Conservation (phyloP, 2,329 filamentous ascomycete species). For the Mariannaea elegans region DNA sequence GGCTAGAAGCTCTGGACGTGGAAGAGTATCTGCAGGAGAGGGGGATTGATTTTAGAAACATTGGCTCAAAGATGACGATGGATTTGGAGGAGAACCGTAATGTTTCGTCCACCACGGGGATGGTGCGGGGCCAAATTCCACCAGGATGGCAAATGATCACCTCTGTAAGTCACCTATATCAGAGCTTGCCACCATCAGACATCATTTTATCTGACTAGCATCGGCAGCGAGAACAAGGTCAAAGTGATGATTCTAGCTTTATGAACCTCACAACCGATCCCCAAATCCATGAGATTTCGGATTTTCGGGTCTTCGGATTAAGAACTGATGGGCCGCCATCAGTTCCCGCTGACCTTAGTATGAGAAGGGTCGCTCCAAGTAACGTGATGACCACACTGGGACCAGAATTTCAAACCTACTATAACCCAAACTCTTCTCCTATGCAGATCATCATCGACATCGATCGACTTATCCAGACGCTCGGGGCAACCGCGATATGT, state of each 20-base stretch:
- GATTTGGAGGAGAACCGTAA: neutral
- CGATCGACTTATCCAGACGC: neutral
- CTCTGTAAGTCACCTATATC: neutral
- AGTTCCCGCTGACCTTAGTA: neutral
- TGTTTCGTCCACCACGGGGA: neutral
- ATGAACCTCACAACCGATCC: neutral
- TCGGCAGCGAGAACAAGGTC: neutral
- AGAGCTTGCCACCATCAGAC: neutral
- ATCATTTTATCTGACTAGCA: neutral
- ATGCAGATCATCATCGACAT: neutral
- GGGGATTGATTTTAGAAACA: neutral
- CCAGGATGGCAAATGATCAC: neutral
- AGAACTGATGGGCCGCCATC: neutral
- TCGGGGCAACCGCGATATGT: neutral
- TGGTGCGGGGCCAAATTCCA: neutral
- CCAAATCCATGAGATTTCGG: neutral
- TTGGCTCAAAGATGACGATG: neutral
- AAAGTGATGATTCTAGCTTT: neutral
- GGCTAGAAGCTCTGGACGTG: constrained; percentile 15
- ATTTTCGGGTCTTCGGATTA: neutral
- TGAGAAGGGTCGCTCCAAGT: neutral
- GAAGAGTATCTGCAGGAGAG: constrained; percentile 22
- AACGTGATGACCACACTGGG: neutral
- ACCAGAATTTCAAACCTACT: neutral
- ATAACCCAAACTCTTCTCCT: neutral